Conservation (phyloP, 805 yeast genomes). For the Ogataea wickerhamii region DNA sequence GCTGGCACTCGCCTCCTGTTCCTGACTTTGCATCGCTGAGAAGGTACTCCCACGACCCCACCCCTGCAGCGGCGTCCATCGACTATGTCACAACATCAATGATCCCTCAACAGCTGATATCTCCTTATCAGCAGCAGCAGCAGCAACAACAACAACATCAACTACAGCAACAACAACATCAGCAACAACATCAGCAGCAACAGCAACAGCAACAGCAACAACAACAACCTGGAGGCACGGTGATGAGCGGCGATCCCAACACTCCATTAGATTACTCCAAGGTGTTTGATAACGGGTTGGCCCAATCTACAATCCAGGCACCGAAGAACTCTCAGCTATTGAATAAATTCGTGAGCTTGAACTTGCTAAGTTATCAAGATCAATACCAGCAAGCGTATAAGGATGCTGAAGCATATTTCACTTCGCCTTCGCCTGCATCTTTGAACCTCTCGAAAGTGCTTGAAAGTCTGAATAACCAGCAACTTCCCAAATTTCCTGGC, state of each 20-base stretch:
- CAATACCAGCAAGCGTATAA: conserved; percentile 25
- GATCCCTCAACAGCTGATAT: conserved; percentile 3
- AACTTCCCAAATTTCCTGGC: conserved; percentile 33
- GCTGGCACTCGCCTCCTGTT: conserved; percentile 26
- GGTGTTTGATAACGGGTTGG: conserved; percentile 19
- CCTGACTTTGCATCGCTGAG: conserved; percentile 24
- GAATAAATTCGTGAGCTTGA: conserved; percentile 15
- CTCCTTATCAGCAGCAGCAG: conserved; percentile 2
- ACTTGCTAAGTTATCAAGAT: conserved; percentile 21
- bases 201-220: conserved; percentile 9
- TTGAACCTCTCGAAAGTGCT: conserved; percentile 25
- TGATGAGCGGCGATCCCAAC: conserved; percentile 11
- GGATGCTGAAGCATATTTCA: conserved; percentile 28
- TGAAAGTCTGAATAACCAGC: conserved; percentile 19
- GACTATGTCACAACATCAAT: background rate
- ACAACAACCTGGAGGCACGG: conserved; percentile 13
- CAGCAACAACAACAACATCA: conserved; percentile 2
- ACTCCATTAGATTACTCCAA: conserved; percentile 24
- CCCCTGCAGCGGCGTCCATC: conserved; percentile 11
- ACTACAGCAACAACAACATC: conserved; percentile 2
- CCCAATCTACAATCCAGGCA: conserved; percentile 5
- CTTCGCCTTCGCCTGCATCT: conserved; percentile 23
- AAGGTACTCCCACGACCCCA: conserved; percentile 25
- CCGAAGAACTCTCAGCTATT: conserved; percentile 8
- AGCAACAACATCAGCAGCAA: conserved; percentile 9